Percentiles rank a stretch among this genome's conserved stretches.
Evolutionary conservation across 2,329 filamentous ascomycete genomes (phyloP).

Genomic region (Aureobasidium sp.): DNA sequence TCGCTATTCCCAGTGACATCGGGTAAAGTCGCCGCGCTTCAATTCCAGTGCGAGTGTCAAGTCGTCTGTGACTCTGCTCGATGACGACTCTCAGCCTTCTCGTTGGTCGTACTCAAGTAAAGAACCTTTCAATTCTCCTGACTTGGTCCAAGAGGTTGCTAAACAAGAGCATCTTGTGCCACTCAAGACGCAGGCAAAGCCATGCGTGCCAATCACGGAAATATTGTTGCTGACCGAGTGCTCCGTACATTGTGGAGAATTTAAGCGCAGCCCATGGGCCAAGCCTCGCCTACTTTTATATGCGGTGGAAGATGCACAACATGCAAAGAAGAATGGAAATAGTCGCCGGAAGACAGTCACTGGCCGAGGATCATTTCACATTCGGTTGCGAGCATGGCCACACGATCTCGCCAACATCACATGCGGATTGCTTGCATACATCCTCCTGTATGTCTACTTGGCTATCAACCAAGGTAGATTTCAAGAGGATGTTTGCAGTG

Average conservation of each 20-base stretch:
- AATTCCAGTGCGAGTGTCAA: too few species aligned
- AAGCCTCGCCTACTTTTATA: neutral
- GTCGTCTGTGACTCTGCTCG: too few species aligned
- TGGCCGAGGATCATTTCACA: neutral
- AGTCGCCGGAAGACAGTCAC: neutral
- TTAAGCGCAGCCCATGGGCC: neutral
- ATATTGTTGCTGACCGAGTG: too few species aligned
- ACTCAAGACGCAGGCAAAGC: too few species aligned
- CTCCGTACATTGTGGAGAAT: too few species aligned
- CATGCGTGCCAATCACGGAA: neutral
- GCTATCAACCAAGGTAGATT: neutral
- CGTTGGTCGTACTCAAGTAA: too few species aligned
- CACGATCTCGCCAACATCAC: neutral
- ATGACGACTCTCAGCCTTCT: too few species aligned
- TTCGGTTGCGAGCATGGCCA: neutral
- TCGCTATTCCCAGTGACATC: neutral
- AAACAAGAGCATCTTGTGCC: too few species aligned
- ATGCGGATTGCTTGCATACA: neutral
- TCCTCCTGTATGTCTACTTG: neutral
- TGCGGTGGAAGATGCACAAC: neutral
- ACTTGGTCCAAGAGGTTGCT: too few species aligned
- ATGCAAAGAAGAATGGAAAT: neutral
- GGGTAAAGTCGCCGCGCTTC: constrained; percentile 1
- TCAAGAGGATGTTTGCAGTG: neutral
- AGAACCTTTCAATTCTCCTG: too few species aligned